Percentiles rank a stretch among this genome's conserved stretches.
Conservation (phyloP, 202 grass and related monocot genomes). For the Brachypodium distachyon region DNA sequence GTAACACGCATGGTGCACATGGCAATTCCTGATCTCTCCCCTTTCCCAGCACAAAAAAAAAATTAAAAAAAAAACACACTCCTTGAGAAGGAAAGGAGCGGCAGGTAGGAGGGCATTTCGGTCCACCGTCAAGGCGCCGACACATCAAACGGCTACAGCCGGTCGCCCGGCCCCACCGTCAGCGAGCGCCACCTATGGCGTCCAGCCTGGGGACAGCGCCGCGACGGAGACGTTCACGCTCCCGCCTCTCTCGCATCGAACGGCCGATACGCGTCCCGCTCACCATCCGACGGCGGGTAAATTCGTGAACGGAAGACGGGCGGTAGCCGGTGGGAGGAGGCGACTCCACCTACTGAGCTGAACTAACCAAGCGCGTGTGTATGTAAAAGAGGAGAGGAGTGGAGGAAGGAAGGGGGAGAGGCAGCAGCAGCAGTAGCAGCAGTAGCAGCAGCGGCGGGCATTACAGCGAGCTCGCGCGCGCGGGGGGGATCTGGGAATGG, state of each 20-base stretch:
- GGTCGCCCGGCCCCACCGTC: constrained; percentile 1
- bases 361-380: not conserved
- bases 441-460: not conserved
- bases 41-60: not conserved
- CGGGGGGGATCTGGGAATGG: constrained; percentile 33
- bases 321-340: constrained; percentile 25
- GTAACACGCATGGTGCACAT: constrained; percentile 48
- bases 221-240: not conserved
- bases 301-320: constrained; percentile 2
- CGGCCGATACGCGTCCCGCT: not conserved
- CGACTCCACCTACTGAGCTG: constrained; percentile 22
- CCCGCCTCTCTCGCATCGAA: not conserved
- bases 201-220: constrained; percentile 44
- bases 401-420: not conserved
- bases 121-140: constrained; percentile 33
- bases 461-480: not conserved
- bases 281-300: not conserved
- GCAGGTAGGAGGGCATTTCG: constrained; percentile 39
- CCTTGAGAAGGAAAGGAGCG: not conserved
- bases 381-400: constrained; percentile 8
- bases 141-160: constrained; percentile 33
- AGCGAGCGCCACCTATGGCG: not conserved
- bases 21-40: not conserved
- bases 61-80: not conserved
- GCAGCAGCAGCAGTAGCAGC: not conserved